Conservation (phyloP, 768 basidiomycete species). For the Tephrocybe sp. region DNA sequence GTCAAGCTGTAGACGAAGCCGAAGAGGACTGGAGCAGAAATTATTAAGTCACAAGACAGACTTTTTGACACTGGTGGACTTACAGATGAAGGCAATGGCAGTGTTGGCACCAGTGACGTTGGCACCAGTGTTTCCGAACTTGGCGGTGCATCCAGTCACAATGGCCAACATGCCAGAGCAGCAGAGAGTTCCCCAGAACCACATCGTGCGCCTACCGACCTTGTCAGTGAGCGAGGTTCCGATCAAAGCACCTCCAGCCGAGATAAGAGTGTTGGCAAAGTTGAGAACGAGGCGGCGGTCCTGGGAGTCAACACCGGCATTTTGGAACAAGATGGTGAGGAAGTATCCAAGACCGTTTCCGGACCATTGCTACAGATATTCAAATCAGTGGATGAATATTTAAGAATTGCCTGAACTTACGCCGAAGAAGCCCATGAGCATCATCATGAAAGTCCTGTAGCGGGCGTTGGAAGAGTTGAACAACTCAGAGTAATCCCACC, state of each 20-base stretch:
- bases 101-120: constrained; percentile 41
- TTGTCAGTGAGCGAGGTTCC: constrained; percentile 42
- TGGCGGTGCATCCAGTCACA: constrained; percentile 43
- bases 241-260: constrained; percentile 39
- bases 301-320: constrained; percentile 39
- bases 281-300: constrained; percentile 38
- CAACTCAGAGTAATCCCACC: constrained; percentile 56
- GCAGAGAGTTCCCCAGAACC: constrained; percentile 48
- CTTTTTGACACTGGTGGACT: constrained; percentile 13
- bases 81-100: constrained; percentile 47
- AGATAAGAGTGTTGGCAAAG: constrained; percentile 43
- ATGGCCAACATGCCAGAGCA: constrained; percentile 38
- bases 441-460: constrained; percentile 46
- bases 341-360: constrained; percentile 56
- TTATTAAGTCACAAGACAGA: constrained; percentile 9
- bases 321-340: constrained; percentile 40
- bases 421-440: constrained; percentile 56
- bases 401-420: constrained; percentile 20
- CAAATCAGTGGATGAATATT: not conserved
- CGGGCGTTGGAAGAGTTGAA: constrained; percentile 47
- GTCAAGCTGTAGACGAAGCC: constrained; percentile 53
- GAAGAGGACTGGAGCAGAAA: constrained; percentile 45
- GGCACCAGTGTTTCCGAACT: constrained; percentile 34
- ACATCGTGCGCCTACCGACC: constrained; percentile 44
- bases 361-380: constrained; percentile 45